Evolutionary conservation across 495 filamentous ascomycete species (phyloP), one percentile per base, ranked within the genome.

Genomic region (Neurospora africana): DNA sequence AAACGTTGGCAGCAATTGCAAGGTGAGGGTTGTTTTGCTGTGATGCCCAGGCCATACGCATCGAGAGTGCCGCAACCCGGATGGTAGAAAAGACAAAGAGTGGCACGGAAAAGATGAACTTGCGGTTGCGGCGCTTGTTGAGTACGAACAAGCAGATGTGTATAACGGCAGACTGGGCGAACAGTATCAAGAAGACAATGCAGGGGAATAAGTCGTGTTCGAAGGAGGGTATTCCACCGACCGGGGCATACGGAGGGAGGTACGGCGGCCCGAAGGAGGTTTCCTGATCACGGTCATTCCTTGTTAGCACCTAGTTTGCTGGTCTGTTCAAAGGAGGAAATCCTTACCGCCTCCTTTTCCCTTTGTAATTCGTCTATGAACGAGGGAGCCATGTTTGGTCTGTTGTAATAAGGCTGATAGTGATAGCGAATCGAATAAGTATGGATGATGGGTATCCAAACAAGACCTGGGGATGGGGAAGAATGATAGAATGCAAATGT

Each of bases 31-130:
- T 84, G 19, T 30, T 71, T 0, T 77, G 82, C 65, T 84, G 71
- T 41, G 74, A 78, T 10, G 87, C 82, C 88, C 87, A 91, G 70
- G 78, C 83, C 69, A 86, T 90, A 43, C 93, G 90, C 76, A 95
- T 82, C 17, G 82, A 76, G 70, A 89, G 88, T 1, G 93, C 89
- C 30, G 84, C 76, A 43, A 90, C 85, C 61, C 94, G 86, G 8
- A 91, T 85, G 83, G 90, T 87, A 82, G 87, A 94, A 84, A 97
- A 94, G 72, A 89, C 92, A 76, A 92, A 91, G 41, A 91, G 79
- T 72, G 91, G 82, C 10, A 81, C 86, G 13, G 86, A 92, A 61
- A 91, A 84, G 68, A 92, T 74, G 83, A 95, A 96, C 67, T 90
- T 90, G 78, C 90, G 89, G 5, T 83, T 83, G 23, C 83, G 79